phyloP scores from a whole-genome alignment of 257 asterid species.

The Asclepias syriaca region DNA sequence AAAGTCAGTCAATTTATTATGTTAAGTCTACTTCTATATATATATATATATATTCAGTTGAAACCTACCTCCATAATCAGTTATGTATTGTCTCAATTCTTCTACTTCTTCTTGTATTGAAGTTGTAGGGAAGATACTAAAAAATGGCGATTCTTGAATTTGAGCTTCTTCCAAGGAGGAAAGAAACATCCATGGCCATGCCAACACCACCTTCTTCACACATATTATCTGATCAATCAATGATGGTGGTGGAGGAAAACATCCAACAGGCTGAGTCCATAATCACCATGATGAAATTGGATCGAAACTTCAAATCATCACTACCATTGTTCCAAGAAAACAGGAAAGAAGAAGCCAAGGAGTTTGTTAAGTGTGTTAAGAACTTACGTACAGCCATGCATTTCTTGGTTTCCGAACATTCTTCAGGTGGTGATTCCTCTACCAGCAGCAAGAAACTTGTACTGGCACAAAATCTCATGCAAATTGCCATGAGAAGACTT shows the following conservation, averaged over 20 bases:
- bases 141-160: slow-evolving; percentile 38
- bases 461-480: slow-evolving; percentile 51
- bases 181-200: slow-evolving; percentile 20
- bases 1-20: background rate
- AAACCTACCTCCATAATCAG: slow-evolving; percentile 1
- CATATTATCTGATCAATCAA: slow-evolving; percentile 32
- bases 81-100: background rate
- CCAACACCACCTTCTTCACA: slow-evolving; percentile 19
- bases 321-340: slow-evolving; percentile 42
- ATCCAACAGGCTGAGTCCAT: slow-evolving; percentile 35
- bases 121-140: background rate
- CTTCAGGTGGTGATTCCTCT: slow-evolving; percentile 24
- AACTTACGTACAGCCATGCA: slow-evolving; percentile 55
- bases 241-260: slow-evolving; percentile 45
- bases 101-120: no score
- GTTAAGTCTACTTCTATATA: background rate
- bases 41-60: background rate
- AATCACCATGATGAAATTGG: slow-evolving; percentile 38
- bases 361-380: slow-evolving; percentile 38
- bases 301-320: slow-evolving; percentile 5
- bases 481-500: slow-evolving; percentile 50
- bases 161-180: slow-evolving; percentile 19
- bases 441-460: slow-evolving; percentile 27
- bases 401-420: slow-evolving; percentile 33
- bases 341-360: slow-evolving; percentile 42